Evolutionary conservation across 768 basidiomycete genomes (phyloP).

Genomic region (Heimioporus sp.): DNA sequence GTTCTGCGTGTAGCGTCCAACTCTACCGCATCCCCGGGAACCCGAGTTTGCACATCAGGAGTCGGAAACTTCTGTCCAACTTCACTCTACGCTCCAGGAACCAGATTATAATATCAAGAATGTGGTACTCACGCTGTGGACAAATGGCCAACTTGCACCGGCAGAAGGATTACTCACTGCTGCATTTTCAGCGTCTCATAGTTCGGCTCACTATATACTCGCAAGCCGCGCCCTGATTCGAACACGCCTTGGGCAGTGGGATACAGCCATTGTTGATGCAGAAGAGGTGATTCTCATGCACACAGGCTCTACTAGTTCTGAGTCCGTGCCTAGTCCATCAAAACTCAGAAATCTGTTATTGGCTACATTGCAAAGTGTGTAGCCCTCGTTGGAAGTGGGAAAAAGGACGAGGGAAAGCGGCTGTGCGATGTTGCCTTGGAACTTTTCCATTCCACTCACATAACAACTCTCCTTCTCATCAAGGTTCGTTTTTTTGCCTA

Average conservation of each 20-base stretch:
- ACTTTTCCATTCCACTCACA: background rate
- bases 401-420: background rate
- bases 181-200: background rate
- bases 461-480: background rate
- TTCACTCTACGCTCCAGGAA: too few relatives aligned
- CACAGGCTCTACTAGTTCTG: background rate
- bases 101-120: background rate
- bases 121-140: background rate
- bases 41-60: background rate
- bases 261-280: background rate
- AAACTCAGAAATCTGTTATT: background rate
- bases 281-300: background rate
- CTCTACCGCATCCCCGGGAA: background rate
- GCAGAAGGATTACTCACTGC: background rate
- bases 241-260: conserved; percentile 2
- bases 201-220: background rate
- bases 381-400: background rate
- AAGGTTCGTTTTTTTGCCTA: background rate
- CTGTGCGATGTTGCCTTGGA: background rate
- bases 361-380: conserved; percentile 6
- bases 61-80: background rate
- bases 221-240: conserved; percentile 5
- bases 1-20: too few relatives aligned
- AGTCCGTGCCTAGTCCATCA: background rate
- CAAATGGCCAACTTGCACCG: background rate